Conservation (phyloP, 2,329 filamentous ascomycete species). For the Alternaria postmessia region DNA sequence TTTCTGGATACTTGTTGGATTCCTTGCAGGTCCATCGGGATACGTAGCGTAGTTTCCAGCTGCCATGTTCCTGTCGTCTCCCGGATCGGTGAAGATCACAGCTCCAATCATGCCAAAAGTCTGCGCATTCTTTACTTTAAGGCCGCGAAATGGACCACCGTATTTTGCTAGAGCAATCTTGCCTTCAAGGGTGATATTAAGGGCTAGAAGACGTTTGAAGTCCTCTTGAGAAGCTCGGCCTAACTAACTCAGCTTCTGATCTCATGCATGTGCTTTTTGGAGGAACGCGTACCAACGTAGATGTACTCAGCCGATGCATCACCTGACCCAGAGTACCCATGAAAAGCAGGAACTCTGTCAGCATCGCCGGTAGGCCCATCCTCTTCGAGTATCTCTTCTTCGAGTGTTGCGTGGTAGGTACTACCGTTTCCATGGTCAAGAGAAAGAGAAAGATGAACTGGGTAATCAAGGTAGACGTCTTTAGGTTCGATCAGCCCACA, state of each 20-base stretch:
- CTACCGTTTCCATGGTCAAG: conserved; percentile 44
- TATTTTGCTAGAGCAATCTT: conserved; percentile 58
- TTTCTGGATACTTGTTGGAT: conserved; percentile 55
- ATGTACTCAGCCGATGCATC: conserved; percentile 57
- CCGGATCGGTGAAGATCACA: conserved; percentile 56
- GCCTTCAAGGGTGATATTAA: conserved; percentile 55
- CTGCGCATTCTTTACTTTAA: conserved; percentile 53
- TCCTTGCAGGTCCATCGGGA: conserved; percentile 38
- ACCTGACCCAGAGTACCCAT: conserved; percentile 57
- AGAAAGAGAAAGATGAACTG: conserved; percentile 43
- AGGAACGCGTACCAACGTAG: conserved; percentile 50
- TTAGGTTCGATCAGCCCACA: neutral
- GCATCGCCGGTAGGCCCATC: conserved; percentile 44
- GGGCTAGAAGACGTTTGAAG: conserved; percentile 51
- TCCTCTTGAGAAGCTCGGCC: conserved; percentile 51
- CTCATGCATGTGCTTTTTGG: neutral
- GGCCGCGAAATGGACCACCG: conserved; percentile 54
- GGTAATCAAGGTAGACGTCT: conserved; percentile 42
- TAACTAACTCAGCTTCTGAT: neutral
- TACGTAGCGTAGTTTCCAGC: conserved; percentile 44
- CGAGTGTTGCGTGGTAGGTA: conserved; percentile 33
- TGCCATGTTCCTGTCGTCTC: conserved; percentile 49
- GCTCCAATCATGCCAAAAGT: conserved; percentile 54
- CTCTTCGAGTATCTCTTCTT: conserved; percentile 42
- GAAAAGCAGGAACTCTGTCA: conserved; percentile 55